Conservation (phyloP, 2,329 filamentous ascomycete genomes). For the Lachnellula suecica region DNA sequence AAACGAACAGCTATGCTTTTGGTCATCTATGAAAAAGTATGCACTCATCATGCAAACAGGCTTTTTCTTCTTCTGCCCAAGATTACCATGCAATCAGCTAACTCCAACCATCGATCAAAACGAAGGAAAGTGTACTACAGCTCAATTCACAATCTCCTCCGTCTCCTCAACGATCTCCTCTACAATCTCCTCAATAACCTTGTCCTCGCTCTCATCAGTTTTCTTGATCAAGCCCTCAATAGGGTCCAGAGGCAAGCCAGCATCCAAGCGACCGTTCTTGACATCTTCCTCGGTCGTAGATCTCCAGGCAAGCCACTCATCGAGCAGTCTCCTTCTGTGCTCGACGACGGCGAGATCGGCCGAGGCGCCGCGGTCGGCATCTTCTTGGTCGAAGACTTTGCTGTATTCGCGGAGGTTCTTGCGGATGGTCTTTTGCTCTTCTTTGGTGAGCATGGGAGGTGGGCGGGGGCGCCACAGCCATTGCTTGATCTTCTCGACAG, state of each 20-base stretch:
- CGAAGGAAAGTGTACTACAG: background rate
- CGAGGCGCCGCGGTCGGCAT: conserved; percentile 87
- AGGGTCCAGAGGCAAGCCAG: conserved; percentile 66
- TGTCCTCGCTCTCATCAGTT: conserved; percentile 64
- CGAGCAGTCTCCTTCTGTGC: conserved; percentile 74
- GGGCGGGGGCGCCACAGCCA: conserved; percentile 92
- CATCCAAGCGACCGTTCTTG: conserved; percentile 65
- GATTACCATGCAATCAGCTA: background rate
- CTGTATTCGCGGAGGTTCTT: conserved; percentile 98
- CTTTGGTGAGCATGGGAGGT: conserved; percentile 85
- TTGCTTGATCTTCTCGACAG: conserved; percentile 97
- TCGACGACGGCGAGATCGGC: conserved; percentile 95
- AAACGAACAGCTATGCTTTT: too few species aligned
- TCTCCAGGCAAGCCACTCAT: conserved; percentile 89
- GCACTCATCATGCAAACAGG: too few species aligned
- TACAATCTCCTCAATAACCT: conserved; percentile 84
- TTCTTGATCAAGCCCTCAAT: conserved; percentile 60
- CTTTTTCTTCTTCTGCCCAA: background rate
- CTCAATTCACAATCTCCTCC: conserved; percentile 64
- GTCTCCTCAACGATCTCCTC: conserved; percentile 80
- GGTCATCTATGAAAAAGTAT: too few species aligned
- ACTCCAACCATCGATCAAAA: background rate
- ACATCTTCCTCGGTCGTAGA: conserved; percentile 70
- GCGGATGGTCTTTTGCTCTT: conserved; percentile 96
- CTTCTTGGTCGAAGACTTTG: conserved; percentile 91